Conservation (phyloP, 2,329 filamentous ascomycete genomes). For the Lachnellula suecica region DNA sequence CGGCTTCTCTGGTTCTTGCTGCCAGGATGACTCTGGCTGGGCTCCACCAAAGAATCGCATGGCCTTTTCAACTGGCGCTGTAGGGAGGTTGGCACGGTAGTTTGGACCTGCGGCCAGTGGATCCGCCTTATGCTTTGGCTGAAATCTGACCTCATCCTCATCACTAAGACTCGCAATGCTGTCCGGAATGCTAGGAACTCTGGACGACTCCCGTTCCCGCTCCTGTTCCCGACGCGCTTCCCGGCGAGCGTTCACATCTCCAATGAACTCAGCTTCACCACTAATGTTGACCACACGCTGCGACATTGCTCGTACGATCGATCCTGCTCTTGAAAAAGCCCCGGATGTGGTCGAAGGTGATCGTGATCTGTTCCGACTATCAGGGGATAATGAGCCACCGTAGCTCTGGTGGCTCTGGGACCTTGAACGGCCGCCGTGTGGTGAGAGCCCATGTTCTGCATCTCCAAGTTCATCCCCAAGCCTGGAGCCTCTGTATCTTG, state of each 20-base stretch:
- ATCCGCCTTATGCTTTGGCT: slow-evolving; percentile 27
- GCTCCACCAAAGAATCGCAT: slow-evolving; percentile 24
- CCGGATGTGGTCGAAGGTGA: slow-evolving; percentile 65
- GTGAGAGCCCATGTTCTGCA: slow-evolving; percentile 55
- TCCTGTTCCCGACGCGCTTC: slow-evolving; percentile 10
- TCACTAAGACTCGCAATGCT: slow-evolving; percentile 23
- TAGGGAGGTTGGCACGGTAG: slow-evolving; percentile 19
- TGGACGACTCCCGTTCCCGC: slow-evolving; percentile 3
- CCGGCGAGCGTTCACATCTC: slow-evolving; percentile 51
- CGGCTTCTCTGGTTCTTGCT: slow-evolving; percentile 35
- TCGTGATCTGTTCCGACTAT: slow-evolving; percentile 44
- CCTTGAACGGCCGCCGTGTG: slow-evolving; percentile 40
- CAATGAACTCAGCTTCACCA: slow-evolving; percentile 82
- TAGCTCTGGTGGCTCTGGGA: slow-evolving; percentile 58
- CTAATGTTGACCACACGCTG: slow-evolving; percentile 97
- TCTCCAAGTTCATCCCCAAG: slow-evolving; percentile 60
- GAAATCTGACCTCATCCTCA: slow-evolving; percentile 22
- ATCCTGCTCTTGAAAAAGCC: slow-evolving; percentile 68
- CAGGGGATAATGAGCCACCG: slow-evolving; percentile 54
- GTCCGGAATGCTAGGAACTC: slow-evolving; percentile 6
- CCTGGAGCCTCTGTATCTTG: slow-evolving; percentile 41
- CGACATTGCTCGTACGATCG: slow-evolving; percentile 83
- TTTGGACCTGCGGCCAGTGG: slow-evolving; percentile 34
- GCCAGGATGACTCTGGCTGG: slow-evolving; percentile 16
- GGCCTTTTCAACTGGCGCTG: slow-evolving; percentile 32